Base-by-base conservation (phyloP, 176 grass and related monocot genomes). In the Panicum miliaceum region DNA sequence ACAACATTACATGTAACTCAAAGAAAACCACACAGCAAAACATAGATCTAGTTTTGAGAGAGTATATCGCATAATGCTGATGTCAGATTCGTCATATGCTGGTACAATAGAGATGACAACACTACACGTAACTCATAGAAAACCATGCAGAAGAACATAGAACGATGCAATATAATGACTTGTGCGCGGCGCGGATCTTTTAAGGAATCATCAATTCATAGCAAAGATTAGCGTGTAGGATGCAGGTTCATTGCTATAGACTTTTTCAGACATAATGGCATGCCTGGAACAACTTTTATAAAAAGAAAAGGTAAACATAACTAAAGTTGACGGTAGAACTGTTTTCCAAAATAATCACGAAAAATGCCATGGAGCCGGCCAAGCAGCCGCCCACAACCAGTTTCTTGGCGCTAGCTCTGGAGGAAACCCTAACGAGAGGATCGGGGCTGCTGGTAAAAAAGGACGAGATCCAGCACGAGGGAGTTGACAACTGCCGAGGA, bases 401-500 rank as follows among this genome's bases (percentile, higher is more conserved):
- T 64, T 5, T 10, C 16, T 14, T 34, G 57, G 57, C n/a, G 57
- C 23, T 27, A 27, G 61, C 35, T 23, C 56, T 11, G 8, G 45
- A 67, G 48, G 14, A 60, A 82, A 77, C 64, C 76, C 57, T 80
- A 64, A 60, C 57, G 57, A 26, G 57, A 12, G n/a, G n/a, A 60
- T 12, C 22, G 57, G 57, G 22, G 8, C 29, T 32, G 20, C 0
- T 11, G 60, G 25, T 63, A 1, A 29, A 70, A 70, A 58, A 37
- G 72, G 15, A 7, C 5, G 53, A 82, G 29, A 14, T 72, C 69
- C 9, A 50, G 71, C 13, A 22, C 19, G 82, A 20, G 9, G 8
- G 36, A 42, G 29, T 7, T 22, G 52, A 66, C 72, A 90, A 84
- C 71, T 89, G 88, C 82, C 83, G 34, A 77, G 25, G 58, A 89